These are phyloP conservation scores for Eleusine indica DNA, from an alignment of 176 grass and related monocot species.

Conservation along the genomic window DNA sequence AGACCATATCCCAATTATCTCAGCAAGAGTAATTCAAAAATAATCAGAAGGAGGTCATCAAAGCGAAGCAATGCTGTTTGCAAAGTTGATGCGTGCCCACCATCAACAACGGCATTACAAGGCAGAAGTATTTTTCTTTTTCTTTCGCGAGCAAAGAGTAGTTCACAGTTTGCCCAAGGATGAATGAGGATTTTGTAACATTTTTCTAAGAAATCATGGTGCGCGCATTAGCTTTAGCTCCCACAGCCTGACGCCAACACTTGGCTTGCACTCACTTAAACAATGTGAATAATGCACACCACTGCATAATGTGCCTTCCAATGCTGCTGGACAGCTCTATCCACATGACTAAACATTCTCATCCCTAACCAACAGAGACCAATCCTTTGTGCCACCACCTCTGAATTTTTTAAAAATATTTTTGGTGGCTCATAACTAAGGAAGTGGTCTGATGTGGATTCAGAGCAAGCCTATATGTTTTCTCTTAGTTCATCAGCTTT, in stretches of 20 bases:
- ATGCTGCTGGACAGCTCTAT: constrained; percentile 21
- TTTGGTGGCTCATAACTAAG: background rate
- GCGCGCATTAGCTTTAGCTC: background rate
- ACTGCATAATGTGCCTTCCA: background rate
- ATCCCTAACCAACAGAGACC: constrained; percentile 13
- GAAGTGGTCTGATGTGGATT: constrained; percentile 33
- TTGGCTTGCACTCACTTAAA: constrained; percentile 31
- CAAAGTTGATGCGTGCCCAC: background rate
- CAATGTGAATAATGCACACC: constrained; percentile 24
- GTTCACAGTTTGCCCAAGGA: background rate
- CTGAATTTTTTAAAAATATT: constrained; percentile 1
- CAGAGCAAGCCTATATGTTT: background rate
- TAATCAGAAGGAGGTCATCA: background rate
- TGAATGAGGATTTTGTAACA: background rate
- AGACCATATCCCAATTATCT: background rate
- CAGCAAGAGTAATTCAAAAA: background rate
- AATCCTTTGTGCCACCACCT: background rate
- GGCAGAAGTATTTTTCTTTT: no score
- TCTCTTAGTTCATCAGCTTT: constrained; percentile 2
- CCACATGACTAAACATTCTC: constrained; percentile 18
- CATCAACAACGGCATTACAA: no score
- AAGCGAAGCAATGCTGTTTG: background rate
- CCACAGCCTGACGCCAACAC: constrained; percentile 9
- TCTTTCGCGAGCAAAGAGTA: no score
- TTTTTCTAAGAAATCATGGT: background rate